Evolutionary conservation across 192 early-diverging fungal species (phyloP).

Genomic region (Thamnidium elegans): DNA sequence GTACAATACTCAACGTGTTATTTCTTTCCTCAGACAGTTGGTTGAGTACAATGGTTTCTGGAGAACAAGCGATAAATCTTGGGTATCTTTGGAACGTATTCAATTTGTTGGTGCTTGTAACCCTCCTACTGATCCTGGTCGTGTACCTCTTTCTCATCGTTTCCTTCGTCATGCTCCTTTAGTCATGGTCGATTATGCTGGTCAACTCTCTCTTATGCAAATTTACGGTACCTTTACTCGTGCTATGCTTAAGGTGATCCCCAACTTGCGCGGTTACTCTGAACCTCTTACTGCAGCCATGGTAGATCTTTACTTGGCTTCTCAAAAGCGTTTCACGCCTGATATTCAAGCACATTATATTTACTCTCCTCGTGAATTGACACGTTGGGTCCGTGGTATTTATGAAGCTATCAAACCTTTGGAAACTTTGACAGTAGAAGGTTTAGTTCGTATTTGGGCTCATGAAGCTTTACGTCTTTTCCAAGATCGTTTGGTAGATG

Average conservation of each 20-base stretch:
- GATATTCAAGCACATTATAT: slow-evolving; percentile 99
- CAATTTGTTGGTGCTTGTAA: slow-evolving; percentile 99
- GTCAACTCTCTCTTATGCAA: slow-evolving; percentile 83
- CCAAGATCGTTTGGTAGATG: slow-evolving; percentile 94
- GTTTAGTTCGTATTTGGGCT: slow-evolving; percentile 93
- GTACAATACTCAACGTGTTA: slow-evolving; percentile 97
- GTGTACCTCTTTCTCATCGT: slow-evolving; percentile 91
- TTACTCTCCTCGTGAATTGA: slow-evolving; percentile 99
- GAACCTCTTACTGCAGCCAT: slow-evolving; percentile 91
- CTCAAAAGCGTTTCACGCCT: slow-evolving; percentile 90
- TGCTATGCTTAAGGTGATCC: slow-evolving; percentile 92
- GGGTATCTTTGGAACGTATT: slow-evolving; percentile 95
- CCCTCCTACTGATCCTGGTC: slow-evolving; percentile 98
- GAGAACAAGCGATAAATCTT: slow-evolving; percentile 85
- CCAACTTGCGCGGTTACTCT: slow-evolving; percentile 84
- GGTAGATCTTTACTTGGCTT: slow-evolving; percentile 93
- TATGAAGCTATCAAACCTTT: slow-evolving; percentile 88
- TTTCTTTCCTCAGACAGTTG: slow-evolving; percentile 92
- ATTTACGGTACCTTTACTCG: slow-evolving; percentile 95
- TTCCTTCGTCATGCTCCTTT: slow-evolving; percentile 97
- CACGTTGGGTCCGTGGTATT: slow-evolving; percentile 97
- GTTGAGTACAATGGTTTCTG: slow-evolving; percentile 97
- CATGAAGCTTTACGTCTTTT: slow-evolving; percentile 97
- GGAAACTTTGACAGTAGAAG: slow-evolving; percentile 78
- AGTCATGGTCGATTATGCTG: slow-evolving; percentile 98